Conservation (phyloP, 768 basidiomycete species). For the Psilocybe tampanensis region DNA sequence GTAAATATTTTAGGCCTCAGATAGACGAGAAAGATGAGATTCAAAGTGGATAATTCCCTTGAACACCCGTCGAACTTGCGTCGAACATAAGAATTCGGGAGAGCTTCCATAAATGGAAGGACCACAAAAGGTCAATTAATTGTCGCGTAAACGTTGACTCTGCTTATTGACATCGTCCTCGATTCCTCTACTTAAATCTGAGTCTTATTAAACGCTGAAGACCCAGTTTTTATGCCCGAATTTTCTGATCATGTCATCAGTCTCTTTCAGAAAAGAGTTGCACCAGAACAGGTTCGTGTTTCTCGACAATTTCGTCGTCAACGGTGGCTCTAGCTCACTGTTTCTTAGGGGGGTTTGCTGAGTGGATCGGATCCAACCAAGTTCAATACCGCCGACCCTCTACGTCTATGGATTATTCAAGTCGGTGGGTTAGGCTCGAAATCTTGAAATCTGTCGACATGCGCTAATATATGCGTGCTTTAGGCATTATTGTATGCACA, state of each 20-base stretch:
- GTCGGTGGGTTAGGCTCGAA: conserved; percentile 56
- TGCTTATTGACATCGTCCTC: too few relatives aligned
- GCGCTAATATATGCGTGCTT: conserved; percentile 9
- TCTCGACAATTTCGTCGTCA: neutral
- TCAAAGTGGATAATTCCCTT: too few relatives aligned
- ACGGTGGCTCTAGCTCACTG: neutral
- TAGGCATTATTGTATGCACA: conserved; percentile 82
- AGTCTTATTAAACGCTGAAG: too few relatives aligned
- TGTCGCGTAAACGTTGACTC: too few relatives aligned
- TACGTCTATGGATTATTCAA: conserved; percentile 80
- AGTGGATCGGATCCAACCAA: conserved; percentile 72
- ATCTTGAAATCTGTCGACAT: neutral
- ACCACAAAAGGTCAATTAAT: too few relatives aligned
- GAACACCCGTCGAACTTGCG: too few relatives aligned
- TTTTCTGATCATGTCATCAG: conserved; percentile 39
- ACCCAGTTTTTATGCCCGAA: conserved; percentile 33
- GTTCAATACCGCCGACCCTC: conserved; percentile 67
- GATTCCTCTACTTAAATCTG: too few relatives aligned
- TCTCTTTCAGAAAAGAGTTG: conserved; percentile 39
- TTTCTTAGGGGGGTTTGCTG: conserved; percentile 70
- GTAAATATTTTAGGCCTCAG: too few relatives aligned
- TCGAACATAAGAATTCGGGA: too few relatives aligned
- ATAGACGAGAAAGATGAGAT: too few relatives aligned
- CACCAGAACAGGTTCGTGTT: conserved; percentile 41
- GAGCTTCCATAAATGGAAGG: too few relatives aligned